Conservation (phyloP, 441 rosid species). For the Theobroma grandiflorum region DNA sequence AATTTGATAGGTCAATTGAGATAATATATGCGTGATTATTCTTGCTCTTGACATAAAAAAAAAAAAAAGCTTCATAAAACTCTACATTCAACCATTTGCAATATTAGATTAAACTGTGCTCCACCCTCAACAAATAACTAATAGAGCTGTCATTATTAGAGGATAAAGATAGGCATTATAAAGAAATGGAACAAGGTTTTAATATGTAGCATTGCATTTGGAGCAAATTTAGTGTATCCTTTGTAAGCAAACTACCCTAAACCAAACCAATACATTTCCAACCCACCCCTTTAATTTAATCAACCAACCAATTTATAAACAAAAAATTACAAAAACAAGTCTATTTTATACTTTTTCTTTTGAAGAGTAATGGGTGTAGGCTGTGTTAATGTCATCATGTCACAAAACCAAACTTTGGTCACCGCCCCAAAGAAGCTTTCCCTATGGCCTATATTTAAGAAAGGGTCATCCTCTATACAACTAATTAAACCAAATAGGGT, state of each 20-base stretch:
- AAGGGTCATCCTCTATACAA: slow-evolving; percentile 12
- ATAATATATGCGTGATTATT: no score
- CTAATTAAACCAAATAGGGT: slow-evolving; percentile 24
- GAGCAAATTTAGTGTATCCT: background rate
- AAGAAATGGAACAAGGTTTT: background rate
- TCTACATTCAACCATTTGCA: no score
- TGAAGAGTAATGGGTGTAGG: background rate
- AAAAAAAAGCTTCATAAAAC: no score
- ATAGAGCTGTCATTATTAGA: no score
- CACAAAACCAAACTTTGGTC: background rate
- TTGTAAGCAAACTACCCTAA: background rate
- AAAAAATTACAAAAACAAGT: background rate
- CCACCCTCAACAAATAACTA: no score
- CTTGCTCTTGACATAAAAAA: no score
- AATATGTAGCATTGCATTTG: background rate
- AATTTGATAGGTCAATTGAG: background rate
- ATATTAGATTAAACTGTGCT: no score
- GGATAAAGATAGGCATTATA: background rate
- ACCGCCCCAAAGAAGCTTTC: background rate
- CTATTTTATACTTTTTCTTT: background rate
- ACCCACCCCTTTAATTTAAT: background rate
- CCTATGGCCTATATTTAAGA: background rate
- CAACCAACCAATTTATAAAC: background rate
- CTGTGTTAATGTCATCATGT: slow-evolving; percentile 4
- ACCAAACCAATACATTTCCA: background rate